phyloP scores from a whole-genome alignment of 2,329 filamentous ascomycete species.

The Colletotrichum euphorbiae region DNA sequence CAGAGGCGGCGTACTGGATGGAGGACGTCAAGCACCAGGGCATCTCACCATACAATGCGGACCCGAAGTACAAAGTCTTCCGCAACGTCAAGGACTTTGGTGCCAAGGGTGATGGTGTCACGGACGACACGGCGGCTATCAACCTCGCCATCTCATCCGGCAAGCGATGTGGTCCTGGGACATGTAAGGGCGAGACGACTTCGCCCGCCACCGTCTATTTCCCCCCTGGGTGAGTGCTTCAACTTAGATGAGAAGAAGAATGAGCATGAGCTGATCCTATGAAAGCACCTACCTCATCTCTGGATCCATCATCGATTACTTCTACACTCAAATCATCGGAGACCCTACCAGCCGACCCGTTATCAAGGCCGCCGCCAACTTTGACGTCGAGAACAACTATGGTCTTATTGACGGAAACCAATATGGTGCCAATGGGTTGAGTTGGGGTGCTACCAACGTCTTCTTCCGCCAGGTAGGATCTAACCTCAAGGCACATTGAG shows the following conservation, averaged over 20 bases:
- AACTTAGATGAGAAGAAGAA: accelerated
- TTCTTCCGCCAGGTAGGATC: constrained; percentile 65
- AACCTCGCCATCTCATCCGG: constrained; percentile 52
- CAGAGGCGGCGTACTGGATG: constrained; percentile 53
- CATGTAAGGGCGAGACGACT: constrained; percentile 52
- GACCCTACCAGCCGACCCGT: constrained; percentile 70
- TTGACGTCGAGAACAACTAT: constrained; percentile 52
- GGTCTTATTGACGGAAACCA: constrained; percentile 60
- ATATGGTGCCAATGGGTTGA: constrained; percentile 56
- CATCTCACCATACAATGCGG: constrained; percentile 57
- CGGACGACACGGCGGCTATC: constrained; percentile 52
- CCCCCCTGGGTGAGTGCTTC: constrained; percentile 48
- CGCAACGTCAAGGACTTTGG: constrained; percentile 61
- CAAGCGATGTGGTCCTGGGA: constrained; percentile 54
- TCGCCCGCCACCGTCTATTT: constrained; percentile 53
- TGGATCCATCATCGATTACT: constrained; percentile 77
- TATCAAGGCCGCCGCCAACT: constrained; percentile 64
- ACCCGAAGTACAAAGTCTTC: constrained; percentile 57
- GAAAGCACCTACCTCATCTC: constrained; percentile 75
- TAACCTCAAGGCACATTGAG: accelerated
- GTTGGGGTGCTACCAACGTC: constrained; percentile 67
- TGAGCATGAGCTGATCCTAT: neutral
- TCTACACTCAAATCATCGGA: constrained; percentile 83
- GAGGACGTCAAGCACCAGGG: constrained; percentile 60
- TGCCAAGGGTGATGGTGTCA: constrained; percentile 51